Evolutionary conservation across 345 rosid genomes (phyloP), one percentile per base, ranked within the genome.

Genomic region (Hibiscus trionum): DNA sequence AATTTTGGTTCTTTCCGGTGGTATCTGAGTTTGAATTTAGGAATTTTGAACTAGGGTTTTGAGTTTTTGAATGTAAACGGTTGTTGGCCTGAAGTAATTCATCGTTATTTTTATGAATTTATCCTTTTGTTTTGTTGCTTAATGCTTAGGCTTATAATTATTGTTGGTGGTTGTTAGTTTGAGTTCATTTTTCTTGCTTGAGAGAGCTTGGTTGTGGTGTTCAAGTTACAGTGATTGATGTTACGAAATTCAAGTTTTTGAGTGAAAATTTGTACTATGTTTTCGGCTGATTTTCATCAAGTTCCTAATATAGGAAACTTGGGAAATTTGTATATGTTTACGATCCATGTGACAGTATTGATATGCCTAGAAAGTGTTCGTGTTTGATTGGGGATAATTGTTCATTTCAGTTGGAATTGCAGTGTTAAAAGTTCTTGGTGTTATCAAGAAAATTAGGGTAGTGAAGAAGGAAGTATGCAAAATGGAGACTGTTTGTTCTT

Each of bases 41-140:
- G 26, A 73, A 78, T 37, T 59, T 72, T 46, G 47, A 50, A 65
- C 46, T 42, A 42, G 46, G 46, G 46, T 42, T 42, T 42, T 42
- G 46, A 42, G 29, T 44, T 65, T 26, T 66, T 66, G 29, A 1
- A 29, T 5, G 52, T 11, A 46, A 39, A 37, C 17, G 37, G 27
- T 65, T 55, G 56, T n/a, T 46, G 60, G 11, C 8, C 11, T 27
- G 9, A 27, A 66, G 70, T 15, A 66, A 59, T 21, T 60, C 21
- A n/a, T 44, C 17, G 31, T 49, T 56, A 56, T 35, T 11, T 31
- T 70, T 11, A 19, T 49, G 24, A 47, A 49, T 27, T 49, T 35
- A 21, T 9, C 9, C 9, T 37, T 37, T 37, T 37, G 42, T 7
- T 64, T 50, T 64, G 26, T 17, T 64, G 37, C 39, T 47, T 26